Conservation (phyloP, 768 basidiomycete genomes). For the Xerocomus potaroensis region DNA sequence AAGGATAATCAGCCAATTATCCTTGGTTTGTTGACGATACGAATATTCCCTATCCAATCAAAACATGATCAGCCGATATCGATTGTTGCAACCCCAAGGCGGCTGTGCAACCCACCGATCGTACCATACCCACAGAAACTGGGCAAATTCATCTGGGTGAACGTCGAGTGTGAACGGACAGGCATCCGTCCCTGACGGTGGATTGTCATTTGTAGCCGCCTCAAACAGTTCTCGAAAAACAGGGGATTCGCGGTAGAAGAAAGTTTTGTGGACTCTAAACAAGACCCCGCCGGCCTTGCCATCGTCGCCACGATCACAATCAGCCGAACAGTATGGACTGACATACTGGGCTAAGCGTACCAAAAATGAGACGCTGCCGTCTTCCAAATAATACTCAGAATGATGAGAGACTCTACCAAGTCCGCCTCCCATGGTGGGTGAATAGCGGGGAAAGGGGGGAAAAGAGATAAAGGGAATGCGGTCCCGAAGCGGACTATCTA, state of each 20-base stretch:
- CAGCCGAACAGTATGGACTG: constrained; percentile 1
- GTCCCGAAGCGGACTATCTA: constrained; percentile 14
- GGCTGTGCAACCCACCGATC: constrained; percentile 37
- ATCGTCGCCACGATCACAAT: constrained; percentile 5
- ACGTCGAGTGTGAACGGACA: constrained; percentile 44
- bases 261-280: constrained; percentile 54
- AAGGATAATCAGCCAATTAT: constrained; percentile 54
- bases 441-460: neutral
- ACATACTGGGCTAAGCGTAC: constrained; percentile 8
- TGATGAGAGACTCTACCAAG: constrained; percentile 7
- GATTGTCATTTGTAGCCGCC: constrained; percentile 24
- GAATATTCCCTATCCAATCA: constrained; percentile 44
- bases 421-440: constrained; percentile 13
- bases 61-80: neutral
- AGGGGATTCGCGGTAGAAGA: constrained; percentile 54
- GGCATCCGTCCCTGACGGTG: constrained; percentile 32
- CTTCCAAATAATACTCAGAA: constrained; percentile 5
- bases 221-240: constrained; percentile 38
- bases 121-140: constrained; percentile 58
- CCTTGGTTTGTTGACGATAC: constrained; percentile 43
- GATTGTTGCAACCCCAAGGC: neutral
- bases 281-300: constrained; percentile 45
- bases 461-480: neutral
- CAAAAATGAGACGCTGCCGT: constrained; percentile 13
- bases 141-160: constrained; percentile 41